Percentiles rank a stretch among this genome's conserved stretches.
Conservation (phyloP, 1,284 basidiomycete species). For the Ceratobasidium sp. region DNA sequence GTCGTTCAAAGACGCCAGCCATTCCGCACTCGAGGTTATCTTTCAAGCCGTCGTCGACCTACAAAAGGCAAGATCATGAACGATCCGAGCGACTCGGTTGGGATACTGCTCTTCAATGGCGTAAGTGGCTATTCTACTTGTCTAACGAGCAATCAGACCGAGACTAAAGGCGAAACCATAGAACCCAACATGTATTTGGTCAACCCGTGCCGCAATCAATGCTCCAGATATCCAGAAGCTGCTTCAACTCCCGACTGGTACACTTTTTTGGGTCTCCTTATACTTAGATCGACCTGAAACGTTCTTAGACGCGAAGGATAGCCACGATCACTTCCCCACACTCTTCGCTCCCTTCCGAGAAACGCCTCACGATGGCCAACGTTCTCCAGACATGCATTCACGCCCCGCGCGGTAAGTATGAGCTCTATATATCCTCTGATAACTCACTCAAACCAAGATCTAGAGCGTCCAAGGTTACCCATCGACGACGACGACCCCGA, state of each 20-base stretch:
- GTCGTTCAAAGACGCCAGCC: constrained; percentile 75
- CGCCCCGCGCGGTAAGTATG: constrained; percentile 87
- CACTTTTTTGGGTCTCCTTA: constrained; percentile 28
- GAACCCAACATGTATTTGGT: constrained; percentile 81
- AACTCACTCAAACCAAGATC: constrained; percentile 32
- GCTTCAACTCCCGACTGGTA: constrained; percentile 78
- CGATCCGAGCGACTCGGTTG: constrained; percentile 89
- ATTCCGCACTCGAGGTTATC: constrained; percentile 30
- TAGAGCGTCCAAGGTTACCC: constrained; percentile 89
- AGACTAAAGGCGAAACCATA: constrained; percentile 71
- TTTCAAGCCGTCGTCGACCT: constrained; percentile 86
- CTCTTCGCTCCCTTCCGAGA: constrained; percentile 54
- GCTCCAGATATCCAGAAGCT: constrained; percentile 85
- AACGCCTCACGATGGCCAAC: constrained; percentile 46
- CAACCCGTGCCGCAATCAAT: too few relatives aligned
- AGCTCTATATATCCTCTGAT: constrained; percentile 25
- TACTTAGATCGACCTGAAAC: not conserved
- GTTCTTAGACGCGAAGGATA: constrained; percentile 53
- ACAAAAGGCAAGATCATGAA: constrained; percentile 90
- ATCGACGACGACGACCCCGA: constrained; percentile 85
- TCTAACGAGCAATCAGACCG: constrained; percentile 49
- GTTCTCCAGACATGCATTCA: constrained; percentile 72
- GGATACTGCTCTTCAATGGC: constrained; percentile 94
- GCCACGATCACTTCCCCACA: constrained; percentile 54
- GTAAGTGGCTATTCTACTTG: constrained; percentile 66